Evolutionary conservation across 2,329 filamentous ascomycete genomes (phyloP).

Genomic region (Cytospora piceae): DNA sequence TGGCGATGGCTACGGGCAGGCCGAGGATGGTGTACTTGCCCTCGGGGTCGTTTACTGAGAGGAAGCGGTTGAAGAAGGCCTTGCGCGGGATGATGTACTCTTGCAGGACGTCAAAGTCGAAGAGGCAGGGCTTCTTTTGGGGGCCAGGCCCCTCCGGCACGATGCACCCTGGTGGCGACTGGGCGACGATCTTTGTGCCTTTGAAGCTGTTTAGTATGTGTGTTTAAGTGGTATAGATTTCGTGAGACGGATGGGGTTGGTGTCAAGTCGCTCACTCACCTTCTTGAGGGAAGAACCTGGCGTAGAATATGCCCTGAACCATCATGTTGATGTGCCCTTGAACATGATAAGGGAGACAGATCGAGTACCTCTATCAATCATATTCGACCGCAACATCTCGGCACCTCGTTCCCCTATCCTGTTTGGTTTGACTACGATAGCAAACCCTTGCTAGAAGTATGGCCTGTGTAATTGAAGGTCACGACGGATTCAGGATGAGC

Average conservation of each 20-base stretch:
- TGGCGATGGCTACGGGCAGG: slow-evolving; percentile 84
- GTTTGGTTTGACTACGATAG: background rate
- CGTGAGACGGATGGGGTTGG: background rate
- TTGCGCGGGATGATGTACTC: slow-evolving; percentile 95
- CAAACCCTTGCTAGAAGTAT: background rate
- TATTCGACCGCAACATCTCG: background rate
- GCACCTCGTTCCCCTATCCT: background rate
- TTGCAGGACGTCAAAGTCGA: slow-evolving; percentile 84
- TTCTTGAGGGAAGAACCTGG: slow-evolving; percentile 68
- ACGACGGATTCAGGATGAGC: background rate
- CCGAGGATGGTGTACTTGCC: slow-evolving; percentile 78
- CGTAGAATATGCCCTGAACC: slow-evolving; percentile 74
- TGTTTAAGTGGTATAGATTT: background rate
- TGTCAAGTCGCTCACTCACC: slow-evolving; percentile 46
- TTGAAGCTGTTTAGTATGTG: slow-evolving; percentile 30
- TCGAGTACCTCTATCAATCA: background rate
- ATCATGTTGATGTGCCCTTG: slow-evolving; percentile 42
- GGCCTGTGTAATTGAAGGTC: background rate
- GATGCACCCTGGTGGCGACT: slow-evolving; percentile 66
- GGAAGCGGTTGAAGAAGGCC: slow-evolving; percentile 89
- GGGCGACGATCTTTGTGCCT: slow-evolving; percentile 67
- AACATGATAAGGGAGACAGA: slow-evolving; percentile 11
- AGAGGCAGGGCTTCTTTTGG: slow-evolving; percentile 60
- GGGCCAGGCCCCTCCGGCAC: slow-evolving; percentile 48
- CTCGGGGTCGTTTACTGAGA: slow-evolving; percentile 75